Percentiles rank a stretch among this genome's conserved stretches.
Conservation (phyloP, 306 rosid genomes). For the Vigna nakashimae region DNA sequence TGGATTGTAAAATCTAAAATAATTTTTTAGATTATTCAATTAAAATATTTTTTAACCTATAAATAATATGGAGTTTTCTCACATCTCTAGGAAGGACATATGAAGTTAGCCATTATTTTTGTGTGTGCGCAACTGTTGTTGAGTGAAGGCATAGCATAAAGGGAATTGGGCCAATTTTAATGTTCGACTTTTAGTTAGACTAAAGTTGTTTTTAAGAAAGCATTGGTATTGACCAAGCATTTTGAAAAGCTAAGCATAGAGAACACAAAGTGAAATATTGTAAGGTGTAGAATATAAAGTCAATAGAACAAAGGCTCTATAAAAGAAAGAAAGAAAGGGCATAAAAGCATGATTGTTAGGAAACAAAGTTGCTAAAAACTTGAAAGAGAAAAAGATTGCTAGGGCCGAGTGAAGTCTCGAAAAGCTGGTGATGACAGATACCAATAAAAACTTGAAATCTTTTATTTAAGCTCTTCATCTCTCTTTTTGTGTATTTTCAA, state of each 20-base stretch:
- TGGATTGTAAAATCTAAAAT: too few relatives aligned
- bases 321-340: too few relatives aligned
- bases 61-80: too few relatives aligned
- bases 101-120: too few relatives aligned
- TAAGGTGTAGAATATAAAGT: too few relatives aligned
- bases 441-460: slow-evolving; percentile 58
- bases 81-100: too few relatives aligned
- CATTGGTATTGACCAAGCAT: too few relatives aligned
- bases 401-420: slow-evolving; percentile 46
- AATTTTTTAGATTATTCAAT: too few relatives aligned
- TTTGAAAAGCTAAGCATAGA: neutral
- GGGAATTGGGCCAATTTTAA: neutral
- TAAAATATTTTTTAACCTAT: too few relatives aligned
- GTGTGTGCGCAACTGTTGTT: too few relatives aligned
- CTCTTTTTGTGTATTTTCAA: slow-evolving; percentile 41
- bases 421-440: slow-evolving; percentile 60
- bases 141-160: too few relatives aligned
- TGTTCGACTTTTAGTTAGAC: neutral
- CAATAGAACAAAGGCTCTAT: too few relatives aligned
- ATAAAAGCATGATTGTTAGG: neutral
- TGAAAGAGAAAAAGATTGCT: slow-evolving; percentile 20
- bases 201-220: neutral
- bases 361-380: slow-evolving; percentile 19
- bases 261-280: neutral
- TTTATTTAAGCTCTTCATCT: slow-evolving; percentile 22